Evolutionary conservation across 1,284 basidiomycete species (phyloP).

Genomic region (Rhizopogon parksii): DNA sequence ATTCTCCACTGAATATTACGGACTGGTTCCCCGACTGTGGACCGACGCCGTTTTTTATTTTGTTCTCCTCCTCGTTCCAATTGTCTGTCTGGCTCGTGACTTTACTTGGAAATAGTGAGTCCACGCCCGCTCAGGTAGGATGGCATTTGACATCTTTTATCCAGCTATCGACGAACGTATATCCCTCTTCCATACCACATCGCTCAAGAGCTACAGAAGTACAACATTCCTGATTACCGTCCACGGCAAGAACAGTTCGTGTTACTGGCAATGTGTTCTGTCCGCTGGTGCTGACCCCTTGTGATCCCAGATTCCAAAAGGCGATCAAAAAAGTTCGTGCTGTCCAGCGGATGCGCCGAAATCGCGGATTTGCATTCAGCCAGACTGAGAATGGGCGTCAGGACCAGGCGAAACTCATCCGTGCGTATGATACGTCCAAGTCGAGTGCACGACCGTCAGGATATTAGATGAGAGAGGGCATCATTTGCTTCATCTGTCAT

Average conservation of each 20-base stretch:
- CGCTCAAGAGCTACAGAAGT: constrained; percentile 95
- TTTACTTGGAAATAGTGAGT: constrained; percentile 93
- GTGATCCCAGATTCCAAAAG: constrained; percentile 73
- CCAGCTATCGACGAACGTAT: constrained; percentile 87
- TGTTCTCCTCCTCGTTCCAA: constrained; percentile 80
- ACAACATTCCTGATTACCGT: constrained; percentile 95
- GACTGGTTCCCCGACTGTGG: constrained; percentile 87
- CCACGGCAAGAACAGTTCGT: constrained; percentile 94
- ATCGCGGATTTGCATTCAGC: constrained; percentile 93
- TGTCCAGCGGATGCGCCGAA: constrained; percentile 89
- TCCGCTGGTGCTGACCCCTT: background rate
- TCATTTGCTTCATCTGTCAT: constrained; percentile 2
- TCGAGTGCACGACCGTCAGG: constrained; percentile 63
- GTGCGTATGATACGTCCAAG: constrained; percentile 86
- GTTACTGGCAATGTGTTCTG: background rate
- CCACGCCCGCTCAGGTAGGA: background rate
- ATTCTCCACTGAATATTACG: constrained; percentile 86
- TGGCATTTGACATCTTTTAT: constrained; percentile 1
- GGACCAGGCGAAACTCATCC: constrained; percentile 81
- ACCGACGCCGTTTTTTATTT: constrained; percentile 87
- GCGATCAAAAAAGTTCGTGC: constrained; percentile 98
- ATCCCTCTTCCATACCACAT: constrained; percentile 90
- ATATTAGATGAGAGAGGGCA: constrained; percentile 37
- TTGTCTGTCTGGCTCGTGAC: constrained; percentile 85
- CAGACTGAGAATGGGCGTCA: constrained; percentile 85